These are phyloP conservation scores for Chrysopogon serrulatus DNA, from an alignment of 176 grass and related monocot genomes.

Conservation along the genomic window DNA sequence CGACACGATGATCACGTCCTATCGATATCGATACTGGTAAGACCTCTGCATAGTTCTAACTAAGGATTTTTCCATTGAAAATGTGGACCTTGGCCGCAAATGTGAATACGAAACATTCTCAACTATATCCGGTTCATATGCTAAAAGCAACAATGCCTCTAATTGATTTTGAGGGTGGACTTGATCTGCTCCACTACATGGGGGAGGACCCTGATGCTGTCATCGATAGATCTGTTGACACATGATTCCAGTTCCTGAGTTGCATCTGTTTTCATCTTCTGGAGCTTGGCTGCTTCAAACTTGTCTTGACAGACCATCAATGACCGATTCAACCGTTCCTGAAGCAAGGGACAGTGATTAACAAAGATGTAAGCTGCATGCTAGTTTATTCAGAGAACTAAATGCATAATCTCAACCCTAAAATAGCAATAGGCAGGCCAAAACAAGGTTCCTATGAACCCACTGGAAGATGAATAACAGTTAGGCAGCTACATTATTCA, in stretches of 20 bases:
- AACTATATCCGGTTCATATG: neutral
- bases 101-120: neutral
- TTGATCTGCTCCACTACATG: slow-evolving; percentile 70
- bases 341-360: neutral
- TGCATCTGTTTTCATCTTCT: slow-evolving; percentile 67
- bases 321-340: slow-evolving; percentile 83
- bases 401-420: neutral
- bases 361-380: neutral
- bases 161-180: slow-evolving; percentile 57
- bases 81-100: neutral
- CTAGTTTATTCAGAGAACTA: neutral
- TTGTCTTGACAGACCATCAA: slow-evolving; percentile 91
- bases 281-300: slow-evolving; percentile 78
- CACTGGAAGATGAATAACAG: neutral
- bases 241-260: slow-evolving; percentile 74
- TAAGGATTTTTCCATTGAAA: neutral
- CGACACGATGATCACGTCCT: neutral
- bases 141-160: slow-evolving; percentile 11
- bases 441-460: neutral
- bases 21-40: neutral
- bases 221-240: slow-evolving; percentile 70
- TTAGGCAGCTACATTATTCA: neutral
- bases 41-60: neutral
- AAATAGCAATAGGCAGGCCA: neutral
- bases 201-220: slow-evolving; percentile 65